Evolutionary conservation across 768 basidiomycete genomes (phyloP).

Genomic region (Lactifluus echinatus): DNA sequence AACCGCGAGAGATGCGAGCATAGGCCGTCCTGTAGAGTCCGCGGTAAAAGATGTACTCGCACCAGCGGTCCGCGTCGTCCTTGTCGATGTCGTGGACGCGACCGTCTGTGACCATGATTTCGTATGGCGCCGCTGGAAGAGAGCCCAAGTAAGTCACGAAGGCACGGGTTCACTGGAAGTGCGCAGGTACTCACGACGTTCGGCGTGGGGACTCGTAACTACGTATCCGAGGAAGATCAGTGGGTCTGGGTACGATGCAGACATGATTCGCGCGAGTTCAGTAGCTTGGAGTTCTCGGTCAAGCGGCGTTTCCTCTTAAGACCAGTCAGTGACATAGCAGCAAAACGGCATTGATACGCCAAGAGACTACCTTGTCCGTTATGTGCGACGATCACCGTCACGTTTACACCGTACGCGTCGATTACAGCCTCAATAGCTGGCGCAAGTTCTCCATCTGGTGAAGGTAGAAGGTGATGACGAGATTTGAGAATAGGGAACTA

Average conservation of each 20-base stretch:
- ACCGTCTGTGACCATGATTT: slow-evolving; percentile 70
- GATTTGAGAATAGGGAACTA: slow-evolving; percentile 86
- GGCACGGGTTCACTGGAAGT: not conserved
- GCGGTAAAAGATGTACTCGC: slow-evolving; percentile 85
- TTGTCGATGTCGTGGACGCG: slow-evolving; percentile 71
- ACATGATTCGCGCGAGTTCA: slow-evolving; percentile 75
- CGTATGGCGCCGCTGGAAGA: slow-evolving; percentile 59
- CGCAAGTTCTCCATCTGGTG: slow-evolving; percentile 78
- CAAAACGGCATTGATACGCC: not conserved
- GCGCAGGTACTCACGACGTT: slow-evolving; percentile 42
- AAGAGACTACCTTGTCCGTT: slow-evolving; percentile 71
- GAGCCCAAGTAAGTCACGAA: slow-evolving; percentile 5
- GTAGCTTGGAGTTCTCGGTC: slow-evolving; percentile 81
- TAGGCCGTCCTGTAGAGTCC: slow-evolving; percentile 75
- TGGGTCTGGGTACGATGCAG: slow-evolving; percentile 56
- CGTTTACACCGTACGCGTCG: slow-evolving; percentile 66
- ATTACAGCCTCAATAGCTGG: slow-evolving; percentile 84
- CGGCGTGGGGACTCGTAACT: slow-evolving; percentile 57
- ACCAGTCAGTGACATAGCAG: not conserved
- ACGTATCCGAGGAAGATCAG: slow-evolving; percentile 79
- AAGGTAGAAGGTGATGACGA: slow-evolving; percentile 79
- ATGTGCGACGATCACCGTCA: slow-evolving; percentile 81
- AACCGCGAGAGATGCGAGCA: slow-evolving; percentile 71
- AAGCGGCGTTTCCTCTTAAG: slow-evolving; percentile 75
- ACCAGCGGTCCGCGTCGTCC: slow-evolving; percentile 70